A percentile compares a stretch with the other conserved stretches of the same genome.
phyloP scores from a whole-genome alignment of 2,329 filamentous ascomycete species.

The Colletotrichum plurivorum region DNA sequence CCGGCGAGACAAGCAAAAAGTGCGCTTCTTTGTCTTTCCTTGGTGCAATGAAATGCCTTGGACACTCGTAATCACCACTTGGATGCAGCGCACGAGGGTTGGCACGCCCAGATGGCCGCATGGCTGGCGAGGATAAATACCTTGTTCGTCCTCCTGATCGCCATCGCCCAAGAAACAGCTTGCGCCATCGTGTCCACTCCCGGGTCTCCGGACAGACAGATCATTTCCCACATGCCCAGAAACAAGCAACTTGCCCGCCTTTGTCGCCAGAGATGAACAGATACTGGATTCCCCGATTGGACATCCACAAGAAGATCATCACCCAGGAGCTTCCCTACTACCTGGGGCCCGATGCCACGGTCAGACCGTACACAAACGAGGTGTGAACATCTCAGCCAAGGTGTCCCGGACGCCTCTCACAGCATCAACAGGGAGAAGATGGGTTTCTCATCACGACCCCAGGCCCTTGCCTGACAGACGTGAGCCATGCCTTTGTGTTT shows the following conservation, averaged over 20 bases:
- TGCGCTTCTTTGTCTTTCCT: slow-evolving; percentile 30
- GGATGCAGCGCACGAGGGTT: slow-evolving; percentile 18
- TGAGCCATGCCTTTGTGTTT: slow-evolving; percentile 53
- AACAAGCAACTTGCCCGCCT: slow-evolving; percentile 23
- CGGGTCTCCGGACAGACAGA: slow-evolving; percentile 12
- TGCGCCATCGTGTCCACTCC: slow-evolving; percentile 16
- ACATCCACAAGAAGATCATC: slow-evolving; percentile 74
- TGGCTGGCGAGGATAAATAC: slow-evolving; percentile 39
- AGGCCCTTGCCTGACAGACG: slow-evolving; percentile 71
- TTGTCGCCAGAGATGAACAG: slow-evolving; percentile 61
- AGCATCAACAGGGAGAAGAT: slow-evolving; percentile 66
- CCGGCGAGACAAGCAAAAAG: slow-evolving; percentile 29
- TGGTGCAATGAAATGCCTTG: slow-evolving; percentile 36
- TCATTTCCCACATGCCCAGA: slow-evolving; percentile 13
- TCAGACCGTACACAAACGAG: slow-evolving; percentile 69
- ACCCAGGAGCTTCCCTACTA: slow-evolving; percentile 71
- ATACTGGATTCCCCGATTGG: slow-evolving; percentile 73
- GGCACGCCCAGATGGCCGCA: slow-evolving; percentile 24
- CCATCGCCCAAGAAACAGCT: slow-evolving; percentile 14
- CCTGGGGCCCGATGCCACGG: slow-evolving; percentile 70
- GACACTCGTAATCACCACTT: slow-evolving; percentile 30
- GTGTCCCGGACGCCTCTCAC: slow-evolving; percentile 38
- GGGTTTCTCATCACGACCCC: slow-evolving; percentile 72
- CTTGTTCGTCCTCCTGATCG: slow-evolving; percentile 32
- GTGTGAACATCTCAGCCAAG: slow-evolving; percentile 54